These are phyloP conservation scores for Hypoxylon rubiginosum DNA, from an alignment of 2,329 filamentous ascomycete species.

Conservation along the genomic window DNA sequence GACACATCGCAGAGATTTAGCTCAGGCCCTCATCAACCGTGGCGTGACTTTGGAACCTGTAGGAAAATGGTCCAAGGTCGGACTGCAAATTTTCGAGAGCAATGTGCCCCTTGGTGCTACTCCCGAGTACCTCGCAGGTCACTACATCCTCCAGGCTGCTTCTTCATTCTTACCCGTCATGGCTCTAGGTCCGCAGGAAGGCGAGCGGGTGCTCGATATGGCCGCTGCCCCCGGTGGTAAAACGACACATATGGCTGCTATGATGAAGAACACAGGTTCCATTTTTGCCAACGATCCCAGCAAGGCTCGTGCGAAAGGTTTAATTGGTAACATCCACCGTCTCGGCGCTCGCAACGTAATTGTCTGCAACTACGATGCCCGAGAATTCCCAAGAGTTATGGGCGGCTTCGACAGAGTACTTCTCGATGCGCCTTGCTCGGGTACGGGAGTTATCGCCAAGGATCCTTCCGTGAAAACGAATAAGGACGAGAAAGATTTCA, in stretches of 20 bases:
- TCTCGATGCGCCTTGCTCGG: constrained; percentile 94
- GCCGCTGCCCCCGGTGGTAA: constrained; percentile 96
- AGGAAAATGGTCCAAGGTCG: constrained; percentile 98
- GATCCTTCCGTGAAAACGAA: constrained; percentile 98
- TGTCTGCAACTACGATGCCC: constrained; percentile 94
- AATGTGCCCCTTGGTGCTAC: constrained; percentile 86
- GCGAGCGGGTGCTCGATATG: constrained; percentile 94
- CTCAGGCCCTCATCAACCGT: constrained; percentile 72
- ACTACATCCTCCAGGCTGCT: constrained; percentile 97
- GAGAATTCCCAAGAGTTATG: constrained; percentile 93
- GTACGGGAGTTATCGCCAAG: constrained; percentile 97
- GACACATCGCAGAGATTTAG: constrained; percentile 81
- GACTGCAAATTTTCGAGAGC: constrained; percentile 90
- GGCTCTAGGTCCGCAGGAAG: constrained; percentile 93
- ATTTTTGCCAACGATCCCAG: constrained; percentile 98
- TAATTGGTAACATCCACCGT: constrained; percentile 98
- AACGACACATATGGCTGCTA: constrained; percentile 93
- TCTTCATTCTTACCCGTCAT: constrained; percentile 98
- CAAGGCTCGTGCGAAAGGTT: constrained; percentile 92
- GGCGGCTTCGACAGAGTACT: constrained; percentile 96
- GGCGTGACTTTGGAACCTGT: constrained; percentile 97
- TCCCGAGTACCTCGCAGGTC: constrained; percentile 95
- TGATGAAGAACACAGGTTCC: constrained; percentile 97
- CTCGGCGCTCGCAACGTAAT: constrained; percentile 93
- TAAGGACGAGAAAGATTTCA: constrained; percentile 95